Conservation (phyloP, 1,284 basidiomycete species). For the Agroathelia rolfsii region DNA sequence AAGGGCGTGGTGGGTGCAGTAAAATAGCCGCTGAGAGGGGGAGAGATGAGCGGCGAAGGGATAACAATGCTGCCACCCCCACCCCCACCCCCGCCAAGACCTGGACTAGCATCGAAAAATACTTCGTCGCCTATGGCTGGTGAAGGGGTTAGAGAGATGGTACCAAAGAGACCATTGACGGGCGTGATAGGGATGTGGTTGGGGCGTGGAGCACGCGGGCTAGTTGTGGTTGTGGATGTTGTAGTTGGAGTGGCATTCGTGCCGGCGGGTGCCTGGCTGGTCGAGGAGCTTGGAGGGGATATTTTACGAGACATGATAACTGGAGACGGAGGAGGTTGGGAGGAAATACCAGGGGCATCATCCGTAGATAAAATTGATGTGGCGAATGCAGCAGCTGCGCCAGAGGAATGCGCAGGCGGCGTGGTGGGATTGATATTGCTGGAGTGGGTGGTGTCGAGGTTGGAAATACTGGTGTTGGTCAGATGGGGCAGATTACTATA, state of each 20-base stretch:
- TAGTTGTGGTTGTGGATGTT: conserved; percentile 2
- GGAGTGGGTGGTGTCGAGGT: not conserved
- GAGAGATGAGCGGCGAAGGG: conserved; percentile 22
- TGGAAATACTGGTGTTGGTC: conserved; percentile 8
- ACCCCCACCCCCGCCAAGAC: no score
- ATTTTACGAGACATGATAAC: conserved; percentile 20
- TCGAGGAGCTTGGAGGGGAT: conserved; percentile 17
- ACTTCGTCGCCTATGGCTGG: conserved; percentile 18
- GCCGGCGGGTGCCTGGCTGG: conserved; percentile 9
- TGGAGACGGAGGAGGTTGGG: conserved; percentile 13
- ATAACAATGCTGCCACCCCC: no score
- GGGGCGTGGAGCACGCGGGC: conserved; percentile 1
- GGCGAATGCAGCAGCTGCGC: conserved; percentile 14
- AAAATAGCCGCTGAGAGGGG: conserved; percentile 23
- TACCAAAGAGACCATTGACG: conserved; percentile 21
- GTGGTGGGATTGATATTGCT: conserved; percentile 8
- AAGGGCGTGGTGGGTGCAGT: conserved; percentile 25
- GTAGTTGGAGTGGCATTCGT: not conserved
- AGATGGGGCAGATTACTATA: no score
- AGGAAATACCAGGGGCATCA: conserved; percentile 17
- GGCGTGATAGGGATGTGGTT: no score
- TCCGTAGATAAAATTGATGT: conserved; percentile 10
- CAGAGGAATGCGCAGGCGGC: conserved; percentile 13
- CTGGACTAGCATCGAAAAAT: no score
- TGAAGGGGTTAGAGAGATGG: conserved; percentile 17